Evolutionary conservation across 768 basidiomycete genomes (phyloP).

Genomic region (Serendipita sp.): DNA sequence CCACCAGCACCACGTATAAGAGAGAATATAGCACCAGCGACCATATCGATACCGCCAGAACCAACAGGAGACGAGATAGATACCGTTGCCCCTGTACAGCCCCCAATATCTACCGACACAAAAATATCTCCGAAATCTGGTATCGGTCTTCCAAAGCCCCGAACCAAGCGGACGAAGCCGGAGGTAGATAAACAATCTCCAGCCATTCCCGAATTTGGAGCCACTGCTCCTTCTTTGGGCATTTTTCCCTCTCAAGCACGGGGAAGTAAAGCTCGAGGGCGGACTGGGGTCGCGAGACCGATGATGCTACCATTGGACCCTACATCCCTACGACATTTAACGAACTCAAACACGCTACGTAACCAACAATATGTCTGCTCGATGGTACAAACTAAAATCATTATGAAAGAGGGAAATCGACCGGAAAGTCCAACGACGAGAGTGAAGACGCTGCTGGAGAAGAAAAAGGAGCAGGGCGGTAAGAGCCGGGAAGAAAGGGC

Average conservation of each 20-base stretch:
- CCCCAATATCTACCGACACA: background rate
- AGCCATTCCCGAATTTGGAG: constrained; percentile 21
- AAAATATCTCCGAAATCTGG: background rate
- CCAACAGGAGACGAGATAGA: background rate
- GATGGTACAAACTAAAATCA: constrained; percentile 50
- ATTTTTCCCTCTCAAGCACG: constrained; percentile 52
- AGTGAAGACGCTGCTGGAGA: constrained; percentile 49
- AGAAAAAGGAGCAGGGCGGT: constrained; percentile 41
- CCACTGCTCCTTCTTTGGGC: constrained; percentile 22
- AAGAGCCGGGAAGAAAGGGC: constrained; percentile 28
- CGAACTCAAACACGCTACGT: constrained; percentile 49
- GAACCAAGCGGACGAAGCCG: constrained; percentile 14
- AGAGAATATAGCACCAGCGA: background rate
- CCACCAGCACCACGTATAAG: background rate
- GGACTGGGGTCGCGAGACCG: background rate
- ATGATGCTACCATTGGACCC: constrained; percentile 3
- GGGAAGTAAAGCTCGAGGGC: constrained; percentile 39
- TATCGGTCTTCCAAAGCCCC: constrained; percentile 2
- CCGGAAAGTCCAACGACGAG: constrained; percentile 72
- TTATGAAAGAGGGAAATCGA: constrained; percentile 49
- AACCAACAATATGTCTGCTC: constrained; percentile 53
- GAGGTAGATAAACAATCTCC: constrained; percentile 15
- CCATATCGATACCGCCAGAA: background rate
- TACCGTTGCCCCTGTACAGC: background rate
- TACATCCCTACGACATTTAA: constrained; percentile 24